Conservation (phyloP, 1,284 basidiomycete species). For the Meira miltonrushii region DNA sequence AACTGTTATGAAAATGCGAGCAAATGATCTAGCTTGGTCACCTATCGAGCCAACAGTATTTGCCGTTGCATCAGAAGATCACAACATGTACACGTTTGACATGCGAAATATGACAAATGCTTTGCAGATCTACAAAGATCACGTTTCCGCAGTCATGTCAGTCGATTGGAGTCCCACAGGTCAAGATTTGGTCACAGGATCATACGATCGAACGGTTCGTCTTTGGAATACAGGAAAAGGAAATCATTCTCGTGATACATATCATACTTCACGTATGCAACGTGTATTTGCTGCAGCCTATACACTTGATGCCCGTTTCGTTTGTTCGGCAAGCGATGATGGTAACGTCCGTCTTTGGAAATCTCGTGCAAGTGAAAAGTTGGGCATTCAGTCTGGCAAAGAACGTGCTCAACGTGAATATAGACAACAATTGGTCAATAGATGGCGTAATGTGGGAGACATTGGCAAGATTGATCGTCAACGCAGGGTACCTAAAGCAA, state of each 20-base stretch:
- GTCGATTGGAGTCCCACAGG: constrained; percentile 69
- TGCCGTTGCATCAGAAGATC: constrained; percentile 91
- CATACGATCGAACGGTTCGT: constrained; percentile 89
- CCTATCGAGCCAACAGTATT: constrained; percentile 88
- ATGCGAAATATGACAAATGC: constrained; percentile 77
- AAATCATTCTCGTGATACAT: constrained; percentile 72
- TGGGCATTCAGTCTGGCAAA: constrained; percentile 84
- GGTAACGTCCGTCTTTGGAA: constrained; percentile 98
- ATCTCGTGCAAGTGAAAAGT: constrained; percentile 80
- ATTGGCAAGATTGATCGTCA: constrained; percentile 76
- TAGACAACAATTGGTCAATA: constrained; percentile 75
- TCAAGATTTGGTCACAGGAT: constrained; percentile 89
- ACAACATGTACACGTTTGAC: constrained; percentile 97
- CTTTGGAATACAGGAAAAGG: constrained; percentile 88
- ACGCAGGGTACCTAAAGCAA: constrained; percentile 81
- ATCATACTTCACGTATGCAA: constrained; percentile 99
- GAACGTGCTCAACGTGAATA: constrained; percentile 92
- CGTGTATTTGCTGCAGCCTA: constrained; percentile 63
- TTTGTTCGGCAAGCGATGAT: constrained; percentile 90
- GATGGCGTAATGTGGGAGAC: constrained; percentile 79
- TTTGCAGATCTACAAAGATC: constrained; percentile 92
- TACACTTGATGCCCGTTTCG: constrained; percentile 85
- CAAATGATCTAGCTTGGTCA: constrained; percentile 88
- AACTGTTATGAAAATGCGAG: constrained; percentile 72
- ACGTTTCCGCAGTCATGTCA: constrained; percentile 78